Evolutionary conservation across 106 monocot genomes (phyloP).

Genomic region (Posidonia australis): DNA sequence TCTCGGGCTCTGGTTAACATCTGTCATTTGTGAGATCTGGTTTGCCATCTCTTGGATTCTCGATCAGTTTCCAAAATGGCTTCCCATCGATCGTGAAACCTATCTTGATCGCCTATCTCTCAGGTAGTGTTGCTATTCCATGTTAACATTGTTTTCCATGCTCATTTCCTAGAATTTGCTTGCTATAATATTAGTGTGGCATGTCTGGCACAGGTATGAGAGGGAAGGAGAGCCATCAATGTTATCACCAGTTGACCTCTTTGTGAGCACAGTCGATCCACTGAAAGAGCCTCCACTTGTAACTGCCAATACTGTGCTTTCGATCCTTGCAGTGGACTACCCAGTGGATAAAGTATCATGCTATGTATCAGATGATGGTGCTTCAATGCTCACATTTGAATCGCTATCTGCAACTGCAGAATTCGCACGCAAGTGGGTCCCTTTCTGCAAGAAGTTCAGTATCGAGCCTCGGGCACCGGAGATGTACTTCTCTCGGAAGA

Average conservation of each 20-base stretch:
- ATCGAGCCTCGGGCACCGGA: constrained; percentile 94
- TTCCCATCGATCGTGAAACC: constrained; percentile 84
- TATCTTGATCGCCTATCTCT: constrained; percentile 95
- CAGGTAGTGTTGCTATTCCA: no score
- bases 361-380: constrained; percentile 96
- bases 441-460: constrained; percentile 89
- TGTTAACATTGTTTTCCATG: no score
- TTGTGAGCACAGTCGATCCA: constrained; percentile 94
- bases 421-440: constrained; percentile 91
- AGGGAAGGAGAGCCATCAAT: constrained; percentile 77
- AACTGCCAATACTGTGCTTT: constrained; percentile 93
- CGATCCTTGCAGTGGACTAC: constrained; percentile 88
- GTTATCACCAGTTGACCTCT: constrained; percentile 72
- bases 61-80: constrained; percentile 99
- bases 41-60: constrained; percentile 96
- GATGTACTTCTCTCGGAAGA: constrained; percentile 83
- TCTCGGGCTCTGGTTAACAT: constrained; percentile 77
- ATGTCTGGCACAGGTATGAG: constrained; percentile 42
- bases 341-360: constrained; percentile 95
- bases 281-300: constrained; percentile 92
- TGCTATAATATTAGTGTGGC: neutral
- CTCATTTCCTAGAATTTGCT: no score
- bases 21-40: constrained; percentile 91
- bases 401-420: constrained; percentile 86
- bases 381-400: constrained; percentile 96